Evolutionary conservation across 106 monocot species (phyloP).

Genomic region (Hemerocallis citrina): DNA sequence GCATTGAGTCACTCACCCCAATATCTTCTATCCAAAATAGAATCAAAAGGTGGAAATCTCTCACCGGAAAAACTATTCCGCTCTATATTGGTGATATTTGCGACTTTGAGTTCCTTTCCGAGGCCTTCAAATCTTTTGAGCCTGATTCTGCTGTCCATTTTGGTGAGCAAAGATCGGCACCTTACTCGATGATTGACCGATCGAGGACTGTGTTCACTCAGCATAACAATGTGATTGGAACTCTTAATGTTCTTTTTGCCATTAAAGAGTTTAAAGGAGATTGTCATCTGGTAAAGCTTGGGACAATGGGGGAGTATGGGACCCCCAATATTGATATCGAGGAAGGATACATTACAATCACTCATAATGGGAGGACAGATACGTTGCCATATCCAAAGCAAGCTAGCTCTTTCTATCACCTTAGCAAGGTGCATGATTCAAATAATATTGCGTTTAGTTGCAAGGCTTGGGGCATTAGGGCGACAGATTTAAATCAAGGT

Average conservation of each 20-base stretch:
- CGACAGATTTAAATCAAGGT: conserved; percentile 92
- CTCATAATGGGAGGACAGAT: conserved; percentile 93
- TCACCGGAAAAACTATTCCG: conserved; percentile 70
- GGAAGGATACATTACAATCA: conserved; percentile 94
- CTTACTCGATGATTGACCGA: conserved; percentile 96
- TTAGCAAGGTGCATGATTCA: conserved; percentile 97
- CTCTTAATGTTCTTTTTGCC: conserved; percentile 93
- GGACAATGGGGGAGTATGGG: conserved; percentile 98
- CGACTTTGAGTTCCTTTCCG: conserved; percentile 91
- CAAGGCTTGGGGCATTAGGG: conserved; percentile 92
- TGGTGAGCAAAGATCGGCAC: conserved; percentile 98
- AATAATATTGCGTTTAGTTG: conserved; percentile 93
- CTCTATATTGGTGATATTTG: conserved; percentile 87
- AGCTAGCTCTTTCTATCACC: conserved; percentile 94
- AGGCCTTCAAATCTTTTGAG: conserved; percentile 80
- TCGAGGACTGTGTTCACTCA: conserved; percentile 90
- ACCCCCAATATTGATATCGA: conserved; percentile 98
- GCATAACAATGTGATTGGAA: conserved; percentile 96
- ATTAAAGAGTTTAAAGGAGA: conserved; percentile 83
- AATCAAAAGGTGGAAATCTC: conserved; percentile 68
- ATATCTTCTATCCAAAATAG: conserved; percentile 82
- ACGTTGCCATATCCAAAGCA: conserved; percentile 98
- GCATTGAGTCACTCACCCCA: conserved; percentile 89
- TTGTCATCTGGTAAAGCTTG: conserved; percentile 95
- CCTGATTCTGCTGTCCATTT: conserved; percentile 91